Conservation (phyloP, 2,329 filamentous ascomycete species). For the Talaromyces sp. region DNA sequence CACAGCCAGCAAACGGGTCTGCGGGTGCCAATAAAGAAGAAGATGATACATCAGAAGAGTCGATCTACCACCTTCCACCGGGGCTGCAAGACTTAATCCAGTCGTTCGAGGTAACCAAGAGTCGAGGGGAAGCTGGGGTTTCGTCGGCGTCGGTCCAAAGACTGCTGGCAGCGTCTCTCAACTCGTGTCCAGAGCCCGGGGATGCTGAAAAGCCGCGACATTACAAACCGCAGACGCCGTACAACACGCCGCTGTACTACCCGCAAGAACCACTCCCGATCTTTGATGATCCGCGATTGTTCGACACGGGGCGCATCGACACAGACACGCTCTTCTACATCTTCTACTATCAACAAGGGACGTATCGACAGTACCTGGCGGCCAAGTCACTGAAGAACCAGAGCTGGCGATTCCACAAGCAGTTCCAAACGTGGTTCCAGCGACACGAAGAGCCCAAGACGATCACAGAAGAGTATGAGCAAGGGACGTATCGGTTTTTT, state of each 20-base stretch:
- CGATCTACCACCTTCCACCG: slow-evolving; percentile 85
- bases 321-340: slow-evolving; percentile 97
- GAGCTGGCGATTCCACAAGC: slow-evolving; percentile 98
- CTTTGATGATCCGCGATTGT: slow-evolving; percentile 84
- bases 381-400: slow-evolving; percentile 97
- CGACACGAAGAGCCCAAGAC: slow-evolving; percentile 96
- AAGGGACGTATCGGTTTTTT: slow-evolving; percentile 98
- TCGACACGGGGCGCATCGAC: slow-evolving; percentile 70
- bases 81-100: slow-evolving; percentile 85
- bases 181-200: slow-evolving; percentile 63
- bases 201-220: slow-evolving; percentile 78
- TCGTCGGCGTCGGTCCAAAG: slow-evolving; percentile 56
- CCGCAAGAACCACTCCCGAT: slow-evolving; percentile 88
- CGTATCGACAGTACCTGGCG: slow-evolving; percentile 90
- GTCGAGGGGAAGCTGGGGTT: slow-evolving; percentile 42
- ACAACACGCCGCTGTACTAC: slow-evolving; percentile 75
- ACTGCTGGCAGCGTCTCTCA: slow-evolving; percentile 70
- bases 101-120: slow-evolving; percentile 79
- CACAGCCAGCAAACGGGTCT: slow-evolving; percentile 46
- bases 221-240: slow-evolving; percentile 77
- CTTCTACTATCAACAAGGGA: slow-evolving; percentile 97
- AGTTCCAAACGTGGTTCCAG: slow-evolving; percentile 99
- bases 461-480: slow-evolving; percentile 97
- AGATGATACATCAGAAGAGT: slow-evolving; percentile 57
- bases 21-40: slow-evolving; percentile 35